phyloP scores from a whole-genome alignment of 2,329 filamentous ascomycete genomes.

The Colletotrichum sp. region DNA sequence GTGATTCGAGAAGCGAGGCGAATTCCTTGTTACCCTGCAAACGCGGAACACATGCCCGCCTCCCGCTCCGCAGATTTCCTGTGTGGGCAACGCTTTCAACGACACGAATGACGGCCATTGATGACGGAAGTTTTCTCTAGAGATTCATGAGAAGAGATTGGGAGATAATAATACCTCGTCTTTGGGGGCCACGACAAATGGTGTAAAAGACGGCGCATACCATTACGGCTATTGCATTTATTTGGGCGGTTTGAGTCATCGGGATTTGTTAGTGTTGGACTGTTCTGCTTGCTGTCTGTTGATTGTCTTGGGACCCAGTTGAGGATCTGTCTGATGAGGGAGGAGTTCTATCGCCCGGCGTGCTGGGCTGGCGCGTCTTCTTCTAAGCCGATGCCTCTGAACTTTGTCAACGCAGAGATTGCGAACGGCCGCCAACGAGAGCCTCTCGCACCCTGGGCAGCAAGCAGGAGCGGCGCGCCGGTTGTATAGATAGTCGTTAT shows the following conservation, averaged over 20 bases:
- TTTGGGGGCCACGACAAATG: conserved; percentile 13
- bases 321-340: conserved; percentile 3
- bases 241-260: conserved; percentile 20
- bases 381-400: not conserved
- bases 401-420: not conserved
- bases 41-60: conserved; percentile 11
- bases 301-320: conserved; percentile 14
- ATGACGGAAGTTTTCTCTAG: conserved; percentile 28
- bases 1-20: conserved; percentile 33
- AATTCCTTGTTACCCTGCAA: conserved; percentile 12
- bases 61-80: conserved; percentile 3
- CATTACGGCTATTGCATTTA: conserved; percentile 20
- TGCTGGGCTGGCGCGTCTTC: not conserved
- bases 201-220: conserved; percentile 20
- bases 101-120: conserved; percentile 21
- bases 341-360: not conserved
- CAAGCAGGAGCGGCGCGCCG: not conserved
- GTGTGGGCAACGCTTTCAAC: conserved; percentile 14
- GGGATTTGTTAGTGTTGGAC: conserved; percentile 15
- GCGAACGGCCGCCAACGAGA: not conserved
- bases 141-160: conserved; percentile 15
- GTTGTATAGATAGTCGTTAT: conserved; percentile 15
- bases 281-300: conserved; percentile 19
- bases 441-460: not conserved
- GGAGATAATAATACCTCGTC: conserved; percentile 19